Conservation (phyloP, 1,284 basidiomycete species). For the Puccinia coronata region DNA sequence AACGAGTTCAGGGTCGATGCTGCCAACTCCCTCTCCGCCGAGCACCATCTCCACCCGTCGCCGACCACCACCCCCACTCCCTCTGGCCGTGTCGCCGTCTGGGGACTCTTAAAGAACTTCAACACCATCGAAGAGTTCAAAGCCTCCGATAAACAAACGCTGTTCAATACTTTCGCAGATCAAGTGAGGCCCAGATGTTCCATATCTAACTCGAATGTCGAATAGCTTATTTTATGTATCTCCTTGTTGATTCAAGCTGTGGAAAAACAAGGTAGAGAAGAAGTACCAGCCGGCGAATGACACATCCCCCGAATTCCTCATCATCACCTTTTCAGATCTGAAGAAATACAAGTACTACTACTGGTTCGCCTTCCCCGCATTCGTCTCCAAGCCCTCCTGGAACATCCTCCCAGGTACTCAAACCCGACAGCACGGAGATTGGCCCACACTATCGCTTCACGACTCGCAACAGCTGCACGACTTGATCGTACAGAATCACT, state of each 20-base stretch:
- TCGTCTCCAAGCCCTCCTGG: constrained; percentile 63
- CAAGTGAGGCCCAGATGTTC: constrained; percentile 54
- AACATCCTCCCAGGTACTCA: neutral
- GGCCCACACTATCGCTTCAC: constrained; percentile 1
- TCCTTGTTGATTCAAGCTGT: no score
- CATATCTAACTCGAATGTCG: neutral
- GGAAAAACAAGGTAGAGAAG: constrained; percentile 8
- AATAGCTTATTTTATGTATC: no score
- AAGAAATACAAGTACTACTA: constrained; percentile 98
- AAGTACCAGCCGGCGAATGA: neutral
- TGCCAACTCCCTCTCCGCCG: constrained; percentile 53
- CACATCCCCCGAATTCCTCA: constrained; percentile 65
- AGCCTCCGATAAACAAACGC: constrained; percentile 76
- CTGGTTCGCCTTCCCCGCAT: constrained; percentile 95
- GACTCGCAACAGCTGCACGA: neutral
- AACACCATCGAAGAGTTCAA: constrained; percentile 98
- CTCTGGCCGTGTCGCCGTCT: constrained; percentile 57
- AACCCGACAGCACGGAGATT: neutral
- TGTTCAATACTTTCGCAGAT: constrained; percentile 73
- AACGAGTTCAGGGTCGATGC: constrained; percentile 56
- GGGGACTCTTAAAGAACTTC: constrained; percentile 72
- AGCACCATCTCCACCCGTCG: constrained; percentile 9
- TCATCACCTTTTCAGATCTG: constrained; percentile 92
- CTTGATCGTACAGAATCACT: neutral
- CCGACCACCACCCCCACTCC: neutral